Conservation (phyloP, 805 yeast species). For the Blastobotrys americana region DNA sequence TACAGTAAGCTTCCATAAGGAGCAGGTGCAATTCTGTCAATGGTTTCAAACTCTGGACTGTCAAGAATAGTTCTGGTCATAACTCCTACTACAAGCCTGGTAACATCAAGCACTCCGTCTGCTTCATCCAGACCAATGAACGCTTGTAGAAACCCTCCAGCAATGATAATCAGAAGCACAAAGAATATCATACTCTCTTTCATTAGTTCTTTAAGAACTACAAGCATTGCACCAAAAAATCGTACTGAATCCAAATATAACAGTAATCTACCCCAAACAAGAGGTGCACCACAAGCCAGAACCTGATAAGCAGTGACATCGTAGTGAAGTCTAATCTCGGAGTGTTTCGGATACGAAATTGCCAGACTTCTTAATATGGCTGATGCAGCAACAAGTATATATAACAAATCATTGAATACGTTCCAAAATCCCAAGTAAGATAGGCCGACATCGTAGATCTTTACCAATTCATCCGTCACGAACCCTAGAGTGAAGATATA, state of each 20-base stretch:
- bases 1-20: conserved; percentile 81
- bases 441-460: conserved; percentile 69
- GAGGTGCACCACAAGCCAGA: conserved; percentile 73
- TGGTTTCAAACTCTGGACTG: conserved; percentile 62
- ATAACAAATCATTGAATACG: conserved; percentile 67
- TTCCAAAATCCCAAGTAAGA: conserved; percentile 72
- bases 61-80: conserved; percentile 69
- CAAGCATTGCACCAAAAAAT: conserved; percentile 85
- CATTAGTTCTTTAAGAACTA: conserved; percentile 79
- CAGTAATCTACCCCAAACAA: conserved; percentile 76
- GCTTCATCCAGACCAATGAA: conserved; percentile 81
- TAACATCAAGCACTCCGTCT: conserved; percentile 75
- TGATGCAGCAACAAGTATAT: conserved; percentile 46
- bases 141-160: conserved; percentile 78
- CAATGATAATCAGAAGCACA: conserved; percentile 59
- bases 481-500: conserved; percentile 60
- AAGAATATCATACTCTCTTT: conserved; percentile 80
- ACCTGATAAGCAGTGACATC: conserved; percentile 60
- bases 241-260: conserved; percentile 69
- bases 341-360: conserved; percentile 11
- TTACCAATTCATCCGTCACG: conserved; percentile 58
- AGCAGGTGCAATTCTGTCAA: conserved; percentile 58
- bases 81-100: conserved; percentile 53
- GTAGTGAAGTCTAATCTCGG: conserved; percentile 20
- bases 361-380: conserved; percentile 49